Conservation (phyloP, 306 rosid species). For the Malus orientalis region DNA sequence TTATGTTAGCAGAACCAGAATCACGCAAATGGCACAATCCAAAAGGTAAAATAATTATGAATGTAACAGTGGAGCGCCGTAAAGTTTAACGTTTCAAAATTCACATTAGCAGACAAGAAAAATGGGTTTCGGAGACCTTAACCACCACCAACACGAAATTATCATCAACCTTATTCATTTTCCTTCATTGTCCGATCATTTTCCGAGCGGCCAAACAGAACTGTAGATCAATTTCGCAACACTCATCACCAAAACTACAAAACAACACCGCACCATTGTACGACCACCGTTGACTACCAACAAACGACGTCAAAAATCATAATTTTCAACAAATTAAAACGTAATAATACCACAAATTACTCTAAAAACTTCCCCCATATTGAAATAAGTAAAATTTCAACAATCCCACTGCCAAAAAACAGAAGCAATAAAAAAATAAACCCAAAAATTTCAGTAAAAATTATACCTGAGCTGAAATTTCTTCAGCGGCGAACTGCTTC, state of each 20-base stretch:
- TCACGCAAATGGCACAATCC: neutral
- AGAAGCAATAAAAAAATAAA: neutral
- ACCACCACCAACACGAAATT: no score
- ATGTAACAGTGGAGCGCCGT: neutral
- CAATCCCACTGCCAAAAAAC: neutral
- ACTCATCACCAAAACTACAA: neutral
- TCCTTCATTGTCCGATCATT: neutral
- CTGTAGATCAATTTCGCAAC: neutral
- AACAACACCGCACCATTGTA: neutral
- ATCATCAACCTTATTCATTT: neutral
- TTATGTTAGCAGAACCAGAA: neutral
- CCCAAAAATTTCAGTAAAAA: neutral
- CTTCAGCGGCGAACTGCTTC: constrained; percentile 58
- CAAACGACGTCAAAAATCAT: neutral
- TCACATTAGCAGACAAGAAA: neutral
- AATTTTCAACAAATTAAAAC: neutral
- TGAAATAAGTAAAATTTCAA: neutral
- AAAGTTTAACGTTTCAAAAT: neutral
- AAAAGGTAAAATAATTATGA: neutral
- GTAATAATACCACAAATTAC: neutral
- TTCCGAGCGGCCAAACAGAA: neutral
- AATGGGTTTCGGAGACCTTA: neutral
- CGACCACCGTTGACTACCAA: neutral
- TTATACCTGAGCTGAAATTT: constrained; percentile 81
- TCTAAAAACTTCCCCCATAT: neutral